Evolutionary conservation across 176 grass and related monocot species (phyloP).

Genomic region (Stipa capillata): DNA sequence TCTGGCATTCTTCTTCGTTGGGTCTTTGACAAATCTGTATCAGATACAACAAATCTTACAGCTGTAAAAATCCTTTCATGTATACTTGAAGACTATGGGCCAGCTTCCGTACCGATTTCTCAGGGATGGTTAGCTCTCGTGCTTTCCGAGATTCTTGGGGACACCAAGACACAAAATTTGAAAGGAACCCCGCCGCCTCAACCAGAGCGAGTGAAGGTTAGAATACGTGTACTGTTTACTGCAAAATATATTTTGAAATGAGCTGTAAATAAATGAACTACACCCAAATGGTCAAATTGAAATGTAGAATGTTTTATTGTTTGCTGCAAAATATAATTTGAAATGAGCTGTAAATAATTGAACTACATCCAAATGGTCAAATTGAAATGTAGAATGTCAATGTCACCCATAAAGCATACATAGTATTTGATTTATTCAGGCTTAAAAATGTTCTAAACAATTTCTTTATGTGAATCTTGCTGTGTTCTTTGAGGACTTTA

Average conservation of each 20-base stretch:
- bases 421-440: constrained; percentile 6
- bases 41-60: constrained; percentile 48
- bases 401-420: neutral
- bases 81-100: constrained; percentile 84
- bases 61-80: constrained; percentile 77
- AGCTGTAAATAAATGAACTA: too few relatives aligned
- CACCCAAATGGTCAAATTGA: too few relatives aligned
- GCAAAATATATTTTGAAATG: constrained; percentile 19
- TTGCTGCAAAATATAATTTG: too few relatives aligned
- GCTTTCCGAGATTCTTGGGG: constrained; percentile 71
- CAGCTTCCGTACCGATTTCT: constrained; percentile 80
- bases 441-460: neutral
- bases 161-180: constrained; percentile 48
- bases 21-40: constrained; percentile 84
- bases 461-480: neutral
- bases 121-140: constrained; percentile 87
- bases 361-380: neutral
- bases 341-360: neutral
- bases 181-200: constrained; percentile 53
- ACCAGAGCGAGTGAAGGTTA: constrained; percentile 72
- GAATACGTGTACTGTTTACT: constrained; percentile 2
- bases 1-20: constrained; percentile 80
- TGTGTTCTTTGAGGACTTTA: neutral
- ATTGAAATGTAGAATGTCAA: neutral
- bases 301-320: too few relatives aligned